Base-by-base conservation (phyloP, 1,139 yeast species). In the Lodderomyces theae region DNA sequence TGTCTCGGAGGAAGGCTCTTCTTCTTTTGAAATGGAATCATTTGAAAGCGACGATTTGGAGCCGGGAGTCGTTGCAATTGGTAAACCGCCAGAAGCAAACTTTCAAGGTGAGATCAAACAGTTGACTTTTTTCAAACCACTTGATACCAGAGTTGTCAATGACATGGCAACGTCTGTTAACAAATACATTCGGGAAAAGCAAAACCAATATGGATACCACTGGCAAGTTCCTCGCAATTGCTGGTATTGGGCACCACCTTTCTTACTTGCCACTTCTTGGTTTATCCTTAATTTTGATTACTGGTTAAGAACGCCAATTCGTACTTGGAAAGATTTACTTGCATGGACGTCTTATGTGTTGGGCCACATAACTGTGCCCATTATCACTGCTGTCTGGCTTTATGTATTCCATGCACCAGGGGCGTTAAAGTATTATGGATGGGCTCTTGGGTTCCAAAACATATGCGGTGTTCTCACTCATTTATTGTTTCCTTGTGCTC, bases 321-420 rank as follows among this genome's bases (percentile, higher is more conserved):
- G 47, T 39, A 51, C 57, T n/a, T 50, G 51, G 40, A 71, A 75
- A 49, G 86, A 82, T 54, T 46, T 79, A 17, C 42, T 70, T 23
- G 82, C 86, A 2, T 79, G 85, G 82, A 56, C 70, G 36, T 76
- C 79, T 26, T 81, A 81, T 53, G 85, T 81, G 11, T 55, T 81
- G 22, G 68, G 79, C 31, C 88, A 82, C 56, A 65, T 81, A 36
- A 66, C 75, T 18, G 78, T 74, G 4, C 86, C 87, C 1, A 72
- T 82, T n/a, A 56, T 80, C 43, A 79, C 84, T 0, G 76, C 82
- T 1, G 71, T 80, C 25, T 82, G 81, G 63, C 63, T 82, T 10
- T 81, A 82, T 53, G 74, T 80, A n/a, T 81, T 80, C 66, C 85
- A 80, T 42, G 71, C 80, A 1, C 84, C 82, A 9, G 86, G 84